Percentiles rank a stretch among this genome's conserved stretches.
phyloP scores from a whole-genome alignment of 768 basidiomycete species.

The Amanita rimosa region DNA sequence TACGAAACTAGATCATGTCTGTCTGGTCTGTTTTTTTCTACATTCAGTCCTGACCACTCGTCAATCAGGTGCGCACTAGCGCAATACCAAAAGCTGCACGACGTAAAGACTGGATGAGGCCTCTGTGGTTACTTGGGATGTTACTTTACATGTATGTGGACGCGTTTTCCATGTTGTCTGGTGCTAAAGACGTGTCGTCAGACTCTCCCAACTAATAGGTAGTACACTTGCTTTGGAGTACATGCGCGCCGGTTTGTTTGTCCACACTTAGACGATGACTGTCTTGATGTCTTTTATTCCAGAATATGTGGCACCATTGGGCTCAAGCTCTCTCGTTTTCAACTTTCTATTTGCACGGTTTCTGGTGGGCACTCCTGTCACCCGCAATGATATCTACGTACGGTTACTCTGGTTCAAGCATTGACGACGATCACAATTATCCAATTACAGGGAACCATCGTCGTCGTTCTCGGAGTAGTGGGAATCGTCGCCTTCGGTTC shows the following conservation, averaged over 20 bases:
- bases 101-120: conserved; percentile 68
- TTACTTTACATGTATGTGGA: conserved; percentile 58
- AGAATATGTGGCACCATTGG: conserved; percentile 96
- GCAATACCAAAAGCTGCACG: conserved; percentile 68
- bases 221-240: conserved; percentile 82
- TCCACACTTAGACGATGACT: not conserved
- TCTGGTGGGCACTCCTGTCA: conserved; percentile 78
- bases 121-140: conserved; percentile 89
- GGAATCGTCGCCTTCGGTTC: conserved; percentile 85
- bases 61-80: conserved; percentile 52
- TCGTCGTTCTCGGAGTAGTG: conserved; percentile 75
- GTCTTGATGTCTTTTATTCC: conserved; percentile 8
- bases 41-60: not conserved
- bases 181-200: conserved; percentile 15
- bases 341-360: conserved; percentile 93
- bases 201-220: conserved; percentile 78
- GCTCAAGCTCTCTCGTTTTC: conserved; percentile 89
- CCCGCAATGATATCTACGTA: conserved; percentile 73
- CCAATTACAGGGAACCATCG: conserved; percentile 57
- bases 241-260: conserved; percentile 63
- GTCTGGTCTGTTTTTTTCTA: conserved; percentile 14
- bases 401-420: conserved; percentile 13
- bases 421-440: not conserved
- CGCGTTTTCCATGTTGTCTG: not conserved
- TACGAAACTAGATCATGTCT: conserved; percentile 86